Conservation (phyloP, 148 eudicot species). For the Diospyros lotus region DNA sequence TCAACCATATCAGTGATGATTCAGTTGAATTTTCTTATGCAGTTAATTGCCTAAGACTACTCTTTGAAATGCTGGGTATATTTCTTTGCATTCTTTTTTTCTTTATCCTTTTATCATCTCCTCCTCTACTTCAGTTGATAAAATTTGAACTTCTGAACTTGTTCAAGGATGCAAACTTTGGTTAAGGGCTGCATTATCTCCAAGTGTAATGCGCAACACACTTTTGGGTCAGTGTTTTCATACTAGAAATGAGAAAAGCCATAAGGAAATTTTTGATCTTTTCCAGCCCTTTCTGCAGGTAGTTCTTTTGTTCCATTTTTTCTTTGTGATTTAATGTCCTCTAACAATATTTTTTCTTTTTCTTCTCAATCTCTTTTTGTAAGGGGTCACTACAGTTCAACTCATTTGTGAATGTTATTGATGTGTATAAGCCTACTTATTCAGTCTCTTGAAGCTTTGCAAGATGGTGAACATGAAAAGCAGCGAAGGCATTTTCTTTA, state of each 20-base stretch:
- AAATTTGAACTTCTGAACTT: constrained; percentile 11
- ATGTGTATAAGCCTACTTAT: constrained; percentile 13
- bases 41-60: constrained; percentile 85
- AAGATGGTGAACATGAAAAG: constrained; percentile 96
- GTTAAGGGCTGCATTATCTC: constrained; percentile 90
- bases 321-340: constrained; percentile 10
- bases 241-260: constrained; percentile 88
- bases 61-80: constrained; percentile 88
- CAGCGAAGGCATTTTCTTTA: constrained; percentile 84
- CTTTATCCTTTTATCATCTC: neutral
- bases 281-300: constrained; percentile 88
- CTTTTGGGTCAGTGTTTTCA: constrained; percentile 95
- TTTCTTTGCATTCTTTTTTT: constrained; percentile 6
- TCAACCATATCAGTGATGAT: constrained; percentile 96
- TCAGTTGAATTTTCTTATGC: constrained; percentile 94
- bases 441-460: constrained; percentile 95
- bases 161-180: constrained; percentile 83
- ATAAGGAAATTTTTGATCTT: constrained; percentile 95
- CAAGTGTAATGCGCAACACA: constrained; percentile 90
- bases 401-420: constrained; percentile 15
- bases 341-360: neutral
- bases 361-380: neutral
- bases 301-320: constrained; percentile 25
- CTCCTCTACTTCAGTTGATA: neutral
- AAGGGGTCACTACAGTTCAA: neutral